These are phyloP conservation scores for Coprinellus aureogranulatus DNA, from an alignment of 768 basidiomycete genomes.

Conservation along the genomic window DNA sequence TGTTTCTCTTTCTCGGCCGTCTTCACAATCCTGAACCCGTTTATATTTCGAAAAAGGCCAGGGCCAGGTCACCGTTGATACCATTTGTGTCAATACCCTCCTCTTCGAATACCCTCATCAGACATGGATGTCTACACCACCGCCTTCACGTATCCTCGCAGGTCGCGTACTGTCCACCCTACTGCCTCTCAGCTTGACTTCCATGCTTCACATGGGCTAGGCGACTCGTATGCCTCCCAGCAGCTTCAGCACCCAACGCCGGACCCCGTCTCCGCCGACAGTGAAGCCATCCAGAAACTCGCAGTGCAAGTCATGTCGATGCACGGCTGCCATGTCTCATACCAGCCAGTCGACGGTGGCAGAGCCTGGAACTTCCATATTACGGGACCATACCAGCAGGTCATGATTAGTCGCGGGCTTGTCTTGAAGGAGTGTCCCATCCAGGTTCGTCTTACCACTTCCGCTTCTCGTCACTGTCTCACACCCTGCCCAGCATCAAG, in stretches of 20 bases:
- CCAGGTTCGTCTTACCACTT: constrained; percentile 48
- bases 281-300: constrained; percentile 77
- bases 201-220: constrained; percentile 40
- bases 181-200: constrained; percentile 65
- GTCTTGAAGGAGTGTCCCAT: constrained; percentile 88
- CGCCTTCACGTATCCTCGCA: constrained; percentile 88
- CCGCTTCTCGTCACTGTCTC: constrained; percentile 2
- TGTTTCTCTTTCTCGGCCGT: constrained; percentile 29
- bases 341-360: constrained; percentile 67
- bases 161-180: constrained; percentile 68
- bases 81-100: constrained; percentile 56
- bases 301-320: constrained; percentile 75
- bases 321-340: constrained; percentile 83
- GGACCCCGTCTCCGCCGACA: constrained; percentile 44
- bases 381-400: constrained; percentile 88
- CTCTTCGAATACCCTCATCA: constrained; percentile 36
- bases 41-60: constrained; percentile 27
- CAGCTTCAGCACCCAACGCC: constrained; percentile 38
- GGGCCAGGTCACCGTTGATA: constrained; percentile 43
- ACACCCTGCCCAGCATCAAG: constrained; percentile 57
- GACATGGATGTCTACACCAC: constrained; percentile 94
- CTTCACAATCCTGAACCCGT: constrained; percentile 26
- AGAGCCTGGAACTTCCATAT: constrained; percentile 87
- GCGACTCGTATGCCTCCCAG: constrained; percentile 37
- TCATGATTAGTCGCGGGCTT: constrained; percentile 85